phyloP scores from a whole-genome alignment of 208 protist species.

The Acanthamoeba sp. region DNA sequence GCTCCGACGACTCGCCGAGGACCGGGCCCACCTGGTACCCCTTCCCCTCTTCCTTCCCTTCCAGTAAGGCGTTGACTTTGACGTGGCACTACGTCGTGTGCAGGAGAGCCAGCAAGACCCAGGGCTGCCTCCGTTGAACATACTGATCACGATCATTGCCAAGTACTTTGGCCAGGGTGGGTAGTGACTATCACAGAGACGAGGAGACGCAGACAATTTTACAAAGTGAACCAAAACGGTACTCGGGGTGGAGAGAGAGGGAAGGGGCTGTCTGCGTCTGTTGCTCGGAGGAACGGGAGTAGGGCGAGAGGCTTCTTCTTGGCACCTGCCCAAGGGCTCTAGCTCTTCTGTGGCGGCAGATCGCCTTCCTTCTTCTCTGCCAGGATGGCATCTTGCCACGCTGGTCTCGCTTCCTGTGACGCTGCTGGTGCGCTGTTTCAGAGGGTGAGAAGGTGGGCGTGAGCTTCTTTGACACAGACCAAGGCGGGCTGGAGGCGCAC shows the following conservation, averaged over 20 bases:
- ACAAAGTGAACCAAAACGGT: too few species aligned
- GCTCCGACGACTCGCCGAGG: not conserved
- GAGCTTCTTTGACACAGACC: too few species aligned
- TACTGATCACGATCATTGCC: constrained; percentile 2
- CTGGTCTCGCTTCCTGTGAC: not conserved
- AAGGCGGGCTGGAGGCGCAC: not conserved
- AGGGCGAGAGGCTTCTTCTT: too few species aligned
- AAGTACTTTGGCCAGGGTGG: constrained; percentile 26
- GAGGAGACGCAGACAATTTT: too few species aligned
- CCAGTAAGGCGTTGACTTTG: not conserved
- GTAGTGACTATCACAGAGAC: not conserved
- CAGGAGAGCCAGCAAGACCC: not conserved
- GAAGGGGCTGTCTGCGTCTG: too few species aligned
- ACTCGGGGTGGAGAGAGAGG: too few species aligned
- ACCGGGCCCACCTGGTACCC: not conserved
- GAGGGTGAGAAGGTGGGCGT: too few species aligned
- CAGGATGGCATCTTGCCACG: not conserved
- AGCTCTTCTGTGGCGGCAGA: not conserved
- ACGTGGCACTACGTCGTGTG: not conserved
- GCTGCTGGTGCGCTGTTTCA: not conserved
- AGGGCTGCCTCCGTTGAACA: not conserved
- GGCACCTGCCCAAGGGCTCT: too few species aligned
- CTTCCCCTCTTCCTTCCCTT: not conserved
- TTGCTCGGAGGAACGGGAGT: too few species aligned
- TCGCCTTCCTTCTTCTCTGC: not conserved